These are phyloP conservation scores for Kappamyces sp. DNA, from an alignment of 192 early-diverging fungal genomes.

Conservation along the genomic window DNA sequence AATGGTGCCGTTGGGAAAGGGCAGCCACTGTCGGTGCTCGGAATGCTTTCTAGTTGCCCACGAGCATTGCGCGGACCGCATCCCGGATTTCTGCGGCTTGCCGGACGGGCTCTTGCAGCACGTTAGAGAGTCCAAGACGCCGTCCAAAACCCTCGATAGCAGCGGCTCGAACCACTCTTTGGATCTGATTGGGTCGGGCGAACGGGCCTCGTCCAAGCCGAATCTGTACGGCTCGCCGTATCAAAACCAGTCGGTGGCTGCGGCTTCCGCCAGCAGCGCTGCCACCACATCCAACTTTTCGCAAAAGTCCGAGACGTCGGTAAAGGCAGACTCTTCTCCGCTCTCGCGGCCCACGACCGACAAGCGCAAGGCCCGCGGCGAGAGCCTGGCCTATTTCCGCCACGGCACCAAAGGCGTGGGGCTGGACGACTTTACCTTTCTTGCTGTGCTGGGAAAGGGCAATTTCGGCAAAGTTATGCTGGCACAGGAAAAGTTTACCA, in stretches of 20 bases:
- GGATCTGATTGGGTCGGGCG: too few relatives aligned
- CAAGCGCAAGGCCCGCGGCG: neutral
- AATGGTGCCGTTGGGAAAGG: conserved; percentile 85
- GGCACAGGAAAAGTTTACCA: conserved; percentile 79
- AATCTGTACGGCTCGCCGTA: too few relatives aligned
- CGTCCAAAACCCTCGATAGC: neutral
- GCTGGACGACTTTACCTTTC: conserved; percentile 87
- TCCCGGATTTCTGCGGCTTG: conserved; percentile 92
- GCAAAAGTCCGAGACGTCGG: too few relatives aligned
- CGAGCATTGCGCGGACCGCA: conserved; percentile 70
- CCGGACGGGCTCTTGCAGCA: conserved; percentile 79
- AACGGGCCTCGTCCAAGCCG: too few relatives aligned
- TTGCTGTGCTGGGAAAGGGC: conserved; percentile 94
- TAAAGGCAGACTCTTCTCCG: too few relatives aligned
- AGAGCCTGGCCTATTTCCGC: conserved; percentile 3
- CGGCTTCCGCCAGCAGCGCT: too few relatives aligned
- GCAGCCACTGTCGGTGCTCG: conserved; percentile 43
- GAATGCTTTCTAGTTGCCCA: conserved; percentile 85
- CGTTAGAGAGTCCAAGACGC: conserved; percentile 35
- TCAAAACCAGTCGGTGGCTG: too few relatives aligned
- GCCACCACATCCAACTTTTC: too few relatives aligned
- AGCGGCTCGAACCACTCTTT: too few relatives aligned
- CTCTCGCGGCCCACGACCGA: neutral
- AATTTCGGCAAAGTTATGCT: conserved; percentile 99
- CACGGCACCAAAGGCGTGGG: conserved; percentile 54